Evolutionary conservation across 2,329 filamentous ascomycete genomes (phyloP).

Genomic region (Aspergillus felis): DNA sequence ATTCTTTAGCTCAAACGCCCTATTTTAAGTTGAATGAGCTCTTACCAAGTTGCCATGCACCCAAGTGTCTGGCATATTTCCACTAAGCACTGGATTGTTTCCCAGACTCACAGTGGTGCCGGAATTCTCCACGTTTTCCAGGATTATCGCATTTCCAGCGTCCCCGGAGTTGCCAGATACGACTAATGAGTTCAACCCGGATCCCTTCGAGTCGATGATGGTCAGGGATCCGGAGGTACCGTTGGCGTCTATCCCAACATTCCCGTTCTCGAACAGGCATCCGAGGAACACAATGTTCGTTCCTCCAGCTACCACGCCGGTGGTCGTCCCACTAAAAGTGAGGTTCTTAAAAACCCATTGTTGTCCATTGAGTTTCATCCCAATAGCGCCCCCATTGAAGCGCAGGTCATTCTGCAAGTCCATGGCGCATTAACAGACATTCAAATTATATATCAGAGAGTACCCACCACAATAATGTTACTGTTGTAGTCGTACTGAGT

Average conservation of each 20-base stretch:
- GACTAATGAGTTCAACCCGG: constrained; percentile 13
- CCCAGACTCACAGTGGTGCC: constrained; percentile 25
- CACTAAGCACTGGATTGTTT: constrained; percentile 18
- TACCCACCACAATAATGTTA: constrained; percentile 27
- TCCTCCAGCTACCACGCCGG: constrained; percentile 44
- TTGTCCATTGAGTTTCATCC: constrained; percentile 30
- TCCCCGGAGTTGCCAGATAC: constrained; percentile 24
- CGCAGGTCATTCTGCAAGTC: constrained; percentile 19
- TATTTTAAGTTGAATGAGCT: neutral
- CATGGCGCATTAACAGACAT: constrained; percentile 1
- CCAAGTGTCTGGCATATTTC: constrained; percentile 23
- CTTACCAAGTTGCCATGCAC: constrained; percentile 31
- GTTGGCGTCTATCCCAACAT: constrained; percentile 22
- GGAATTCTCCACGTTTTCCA: constrained; percentile 27
- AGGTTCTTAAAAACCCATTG: constrained; percentile 43
- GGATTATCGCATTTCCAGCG: constrained; percentile 27
- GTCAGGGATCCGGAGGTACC: constrained; percentile 21
- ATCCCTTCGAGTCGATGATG: constrained; percentile 17
- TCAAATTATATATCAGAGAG: neutral
- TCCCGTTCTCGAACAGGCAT: constrained; percentile 20
- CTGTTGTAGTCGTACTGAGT: constrained; percentile 28
- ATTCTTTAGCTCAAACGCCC: neutral
- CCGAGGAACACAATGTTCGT: constrained; percentile 25
- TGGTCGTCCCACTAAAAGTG: constrained; percentile 59
- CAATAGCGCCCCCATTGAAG: constrained; percentile 27